Base-by-base conservation (phyloP, 2,329 filamentous ascomycete species). In the Trichoderma hamatum region DNA sequence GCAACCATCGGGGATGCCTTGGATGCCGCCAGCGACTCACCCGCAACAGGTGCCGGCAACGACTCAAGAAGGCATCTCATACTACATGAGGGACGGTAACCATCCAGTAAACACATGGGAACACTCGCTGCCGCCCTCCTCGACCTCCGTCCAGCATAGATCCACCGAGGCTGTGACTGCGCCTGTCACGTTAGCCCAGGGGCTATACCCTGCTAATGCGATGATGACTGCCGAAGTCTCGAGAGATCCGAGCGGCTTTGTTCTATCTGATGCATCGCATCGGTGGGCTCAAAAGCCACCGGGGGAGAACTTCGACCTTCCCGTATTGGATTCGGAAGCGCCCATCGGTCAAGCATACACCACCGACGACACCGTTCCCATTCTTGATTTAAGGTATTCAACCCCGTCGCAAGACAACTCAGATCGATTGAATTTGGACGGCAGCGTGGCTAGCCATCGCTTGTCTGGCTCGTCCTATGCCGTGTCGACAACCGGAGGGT, bases 401-500 rank as follows among this genome's bases (percentile, higher is more conserved):
- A 82, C 70, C 73, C 81, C 72, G 73, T 83, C 77, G 43, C 75
- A 77, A 26, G 87, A 89, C n/a, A 79, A 81, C 66, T 46, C 63
- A 30, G 85, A 88, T 43, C 72, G 79, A 21, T 74, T 86, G 70
- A 81, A 81, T 69, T 83, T 86, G 70, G 86, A 88, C 51, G 80
- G 84, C 66, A 81, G 80, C n/a, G 78, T 85, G 56, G 85, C 86
- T 71, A 83, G 85, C 58, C 85, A 90, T 70, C 86, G 89, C 71
- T 86, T 92, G 83, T 92, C 90, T 24, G 90, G 90, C 59, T 92
- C 90, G 2, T 92, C 90, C 1, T 91, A 92, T 75, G 91, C 90
- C 49, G 86, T 92, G 80, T 92, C 90, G 19, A 92, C 87, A 0
- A 86, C 86, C 52, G 86, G 89, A 26, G 84, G 84, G 26, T 81